A percentile compares a stretch with the other conserved stretches of the same genome.
Conservation (phyloP, 345 rosid genomes). For the Cardamine occulta region DNA sequence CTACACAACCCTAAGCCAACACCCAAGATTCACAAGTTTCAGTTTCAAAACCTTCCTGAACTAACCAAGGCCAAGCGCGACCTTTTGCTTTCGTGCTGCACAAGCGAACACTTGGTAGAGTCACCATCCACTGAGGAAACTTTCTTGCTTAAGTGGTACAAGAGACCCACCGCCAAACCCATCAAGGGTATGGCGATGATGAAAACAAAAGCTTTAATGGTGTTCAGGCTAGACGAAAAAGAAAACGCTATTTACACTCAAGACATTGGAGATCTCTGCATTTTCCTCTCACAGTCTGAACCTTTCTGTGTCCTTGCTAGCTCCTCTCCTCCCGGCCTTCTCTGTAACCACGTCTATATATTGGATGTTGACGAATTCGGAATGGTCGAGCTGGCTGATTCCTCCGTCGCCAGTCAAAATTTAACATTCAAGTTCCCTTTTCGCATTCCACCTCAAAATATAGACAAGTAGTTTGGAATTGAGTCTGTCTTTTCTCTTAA, state of each 20-base stretch:
- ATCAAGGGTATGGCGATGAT: accelerated
- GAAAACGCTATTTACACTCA: neutral
- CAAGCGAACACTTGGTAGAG: neutral
- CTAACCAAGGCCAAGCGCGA: neutral
- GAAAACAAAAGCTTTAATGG: neutral
- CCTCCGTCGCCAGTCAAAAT: too few species aligned
- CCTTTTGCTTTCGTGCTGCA: neutral
- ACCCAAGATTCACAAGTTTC: neutral
- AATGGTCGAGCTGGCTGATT: too few species aligned
- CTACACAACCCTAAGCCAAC: neutral
- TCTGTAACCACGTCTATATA: too few species aligned
- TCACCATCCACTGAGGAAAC: neutral
- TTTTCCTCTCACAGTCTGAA: neutral
- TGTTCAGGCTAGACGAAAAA: neutral
- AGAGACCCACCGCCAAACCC: too few species aligned
- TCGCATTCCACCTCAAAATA: too few species aligned
- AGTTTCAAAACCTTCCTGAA: neutral
- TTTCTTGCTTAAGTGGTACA: neutral
- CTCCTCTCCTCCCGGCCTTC: too few species aligned
- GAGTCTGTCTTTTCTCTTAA: too few species aligned
- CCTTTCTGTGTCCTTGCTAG: neutral
- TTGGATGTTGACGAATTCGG: too few species aligned
- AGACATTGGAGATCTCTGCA: neutral
- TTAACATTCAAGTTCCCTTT: too few species aligned
- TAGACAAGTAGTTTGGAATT: too few species aligned